Percentiles rank a stretch among this genome's conserved stretches.
phyloP scores from a whole-genome alignment of 2,329 filamentous ascomycete species.

The Aspergillus sp. region DNA sequence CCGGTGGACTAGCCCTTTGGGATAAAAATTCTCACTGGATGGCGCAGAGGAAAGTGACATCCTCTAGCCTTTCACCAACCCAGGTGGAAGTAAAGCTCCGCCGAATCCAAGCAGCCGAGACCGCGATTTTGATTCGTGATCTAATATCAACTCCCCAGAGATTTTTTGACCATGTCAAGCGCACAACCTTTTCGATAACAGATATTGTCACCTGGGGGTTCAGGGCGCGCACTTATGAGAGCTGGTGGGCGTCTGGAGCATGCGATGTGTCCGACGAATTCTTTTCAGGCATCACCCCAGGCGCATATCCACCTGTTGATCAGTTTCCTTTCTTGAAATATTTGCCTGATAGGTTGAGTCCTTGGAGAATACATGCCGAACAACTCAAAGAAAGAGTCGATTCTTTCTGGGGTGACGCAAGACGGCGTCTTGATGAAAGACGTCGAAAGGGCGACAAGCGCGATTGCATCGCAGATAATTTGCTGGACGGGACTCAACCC shows the following conservation, averaged over 20 bases:
- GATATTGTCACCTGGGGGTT: background rate
- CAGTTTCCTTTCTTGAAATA: slow-evolving; percentile 1
- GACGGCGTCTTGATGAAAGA: background rate
- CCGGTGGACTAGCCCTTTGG: slow-evolving; percentile 1
- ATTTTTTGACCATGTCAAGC: slow-evolving; percentile 1
- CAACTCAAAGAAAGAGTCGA: background rate
- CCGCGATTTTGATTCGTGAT: slow-evolving; percentile 1
- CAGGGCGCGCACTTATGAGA: background rate
- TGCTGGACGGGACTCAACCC: background rate
- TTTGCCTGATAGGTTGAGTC: background rate
- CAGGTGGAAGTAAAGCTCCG: slow-evolving; percentile 1
- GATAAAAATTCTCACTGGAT: slow-evolving; percentile 1
- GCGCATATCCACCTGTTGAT: background rate
- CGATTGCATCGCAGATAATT: background rate
- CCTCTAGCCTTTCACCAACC: background rate
- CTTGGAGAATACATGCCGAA: background rate
- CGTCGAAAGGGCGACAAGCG: background rate
- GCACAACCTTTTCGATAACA: background rate
- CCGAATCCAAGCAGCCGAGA: background rate
- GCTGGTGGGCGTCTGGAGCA: slow-evolving; percentile 1
- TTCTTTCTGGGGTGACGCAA: background rate
- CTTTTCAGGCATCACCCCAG: slow-evolving; percentile 1
- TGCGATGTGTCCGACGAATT: background rate
- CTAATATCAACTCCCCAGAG: background rate
- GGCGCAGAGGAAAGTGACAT: background rate